Evolutionary conservation across 75 land plant genomes (phyloP).

Genomic region (Cupressus sempervirens): DNA sequence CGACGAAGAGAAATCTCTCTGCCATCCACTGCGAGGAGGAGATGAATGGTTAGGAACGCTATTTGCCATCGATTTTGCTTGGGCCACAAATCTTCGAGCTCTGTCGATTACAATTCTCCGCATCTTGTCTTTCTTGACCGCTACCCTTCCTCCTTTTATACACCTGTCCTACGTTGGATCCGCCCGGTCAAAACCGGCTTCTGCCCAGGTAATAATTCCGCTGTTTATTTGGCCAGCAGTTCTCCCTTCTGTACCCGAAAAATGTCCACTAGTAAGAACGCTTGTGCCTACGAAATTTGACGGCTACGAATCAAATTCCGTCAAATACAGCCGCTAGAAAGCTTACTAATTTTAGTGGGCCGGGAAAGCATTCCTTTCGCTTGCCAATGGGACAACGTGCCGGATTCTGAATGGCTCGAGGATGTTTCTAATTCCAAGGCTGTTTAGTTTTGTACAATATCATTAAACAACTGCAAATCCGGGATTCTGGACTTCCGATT

Average conservation of each 20-base stretch:
- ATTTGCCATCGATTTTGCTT: background rate
- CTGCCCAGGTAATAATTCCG: background rate
- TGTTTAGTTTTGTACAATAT: too few species aligned
- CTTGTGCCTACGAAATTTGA: background rate
- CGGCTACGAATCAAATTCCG: background rate
- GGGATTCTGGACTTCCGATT: too few species aligned
- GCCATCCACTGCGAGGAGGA: background rate
- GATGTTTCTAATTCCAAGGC: too few species aligned
- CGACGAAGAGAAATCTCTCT: slow-evolving; percentile 3
- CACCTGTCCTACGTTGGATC: background rate
- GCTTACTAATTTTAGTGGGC: background rate
- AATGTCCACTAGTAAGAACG: background rate
- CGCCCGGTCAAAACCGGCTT: background rate
- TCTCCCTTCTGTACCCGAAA: background rate
- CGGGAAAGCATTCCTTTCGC: background rate
- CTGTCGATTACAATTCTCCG: slow-evolving; percentile 25
- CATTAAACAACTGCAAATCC: too few species aligned
- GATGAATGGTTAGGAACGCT: slow-evolving; percentile 18
- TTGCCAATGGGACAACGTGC: too few species aligned
- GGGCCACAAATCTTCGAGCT: slow-evolving; percentile 12
- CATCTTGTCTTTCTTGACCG: slow-evolving; percentile 3
- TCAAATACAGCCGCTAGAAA: background rate
- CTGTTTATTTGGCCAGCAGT: background rate
- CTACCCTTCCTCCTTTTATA: background rate
- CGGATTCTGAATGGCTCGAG: too few species aligned